Evolutionary conservation across 352 stramenopile species (phyloP).

Genomic region (Halophytophthora polymorphica): DNA sequence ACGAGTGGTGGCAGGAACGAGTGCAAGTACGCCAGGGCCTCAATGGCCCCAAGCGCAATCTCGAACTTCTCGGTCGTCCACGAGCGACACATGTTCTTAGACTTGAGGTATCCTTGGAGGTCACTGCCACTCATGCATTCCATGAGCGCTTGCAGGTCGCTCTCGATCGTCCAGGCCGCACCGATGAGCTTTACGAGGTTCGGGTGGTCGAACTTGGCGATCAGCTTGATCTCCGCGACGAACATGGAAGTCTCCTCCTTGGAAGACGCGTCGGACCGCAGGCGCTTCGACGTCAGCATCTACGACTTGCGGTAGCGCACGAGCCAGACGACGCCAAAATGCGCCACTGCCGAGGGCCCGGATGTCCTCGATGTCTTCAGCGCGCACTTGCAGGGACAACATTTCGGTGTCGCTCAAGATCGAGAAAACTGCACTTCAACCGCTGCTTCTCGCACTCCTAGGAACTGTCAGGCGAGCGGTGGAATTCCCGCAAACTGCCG

Average conservation of each 20-base stretch:
- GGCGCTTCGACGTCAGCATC: constrained; percentile 1
- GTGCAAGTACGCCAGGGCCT: constrained; percentile 43
- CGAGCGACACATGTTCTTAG: not conserved
- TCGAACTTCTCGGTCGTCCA: constrained; percentile 11
- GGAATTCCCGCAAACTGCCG: no score
- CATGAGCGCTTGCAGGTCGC: constrained; percentile 30
- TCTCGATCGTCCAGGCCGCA: constrained; percentile 36
- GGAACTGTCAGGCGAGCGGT: no score
- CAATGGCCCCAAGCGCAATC: constrained; percentile 26
- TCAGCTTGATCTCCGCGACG: constrained; percentile 45
- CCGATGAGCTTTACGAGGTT: constrained; percentile 41
- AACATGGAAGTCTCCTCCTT: constrained; percentile 8
- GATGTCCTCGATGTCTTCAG: constrained; percentile 4
- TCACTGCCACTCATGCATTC: constrained; percentile 45
- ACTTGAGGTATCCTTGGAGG: constrained; percentile 10
- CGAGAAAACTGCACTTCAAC: no score
- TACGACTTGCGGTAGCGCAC: constrained; percentile 1
- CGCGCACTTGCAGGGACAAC: not conserved
- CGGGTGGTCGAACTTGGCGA: constrained; percentile 43
- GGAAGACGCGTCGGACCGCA: not conserved
- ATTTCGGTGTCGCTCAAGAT: constrained; percentile 2
- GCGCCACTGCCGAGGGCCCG: not conserved
- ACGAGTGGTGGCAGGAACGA: constrained; percentile 38
- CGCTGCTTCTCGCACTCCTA: no score
- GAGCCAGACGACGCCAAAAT: not conserved